Evolutionary conservation across 148 eudicot genomes (phyloP).

Genomic region (Selenicereus undatus): DNA sequence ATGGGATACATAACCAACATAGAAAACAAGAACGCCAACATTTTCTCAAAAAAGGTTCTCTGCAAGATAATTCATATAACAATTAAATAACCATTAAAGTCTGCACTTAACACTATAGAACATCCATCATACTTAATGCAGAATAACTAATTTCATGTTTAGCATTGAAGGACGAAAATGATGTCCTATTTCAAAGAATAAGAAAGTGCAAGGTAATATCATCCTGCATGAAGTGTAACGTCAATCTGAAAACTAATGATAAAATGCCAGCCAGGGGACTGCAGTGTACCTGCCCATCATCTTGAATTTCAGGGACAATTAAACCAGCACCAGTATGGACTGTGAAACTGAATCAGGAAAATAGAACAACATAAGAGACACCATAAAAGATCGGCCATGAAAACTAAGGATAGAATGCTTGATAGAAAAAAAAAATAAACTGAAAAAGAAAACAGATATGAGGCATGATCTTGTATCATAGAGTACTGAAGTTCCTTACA

Average conservation of each 20-base stretch:
- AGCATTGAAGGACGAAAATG: not conserved
- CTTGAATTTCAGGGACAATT: conserved; percentile 93
- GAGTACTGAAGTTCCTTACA: too few relatives aligned
- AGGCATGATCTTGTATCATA: too few relatives aligned
- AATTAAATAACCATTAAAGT: not conserved
- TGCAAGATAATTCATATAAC: not conserved
- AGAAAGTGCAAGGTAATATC: not conserved
- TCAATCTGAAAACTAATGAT: not conserved
- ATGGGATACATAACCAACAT: not conserved
- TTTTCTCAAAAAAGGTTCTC: not conserved
- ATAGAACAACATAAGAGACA: conserved; percentile 19
- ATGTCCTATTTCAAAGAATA: not conserved
- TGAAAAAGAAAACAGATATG: too few relatives aligned
- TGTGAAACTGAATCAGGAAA: conserved; percentile 57
- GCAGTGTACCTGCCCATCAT: conserved; percentile 65
- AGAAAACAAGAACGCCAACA: not conserved
- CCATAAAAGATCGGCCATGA: not conserved
- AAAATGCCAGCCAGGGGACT: conserved; percentile 2
- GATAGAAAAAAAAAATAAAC: not conserved
- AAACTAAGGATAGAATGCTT: not conserved
- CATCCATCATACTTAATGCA: not conserved
- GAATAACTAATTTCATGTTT: not conserved
- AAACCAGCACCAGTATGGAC: conserved; percentile 97
- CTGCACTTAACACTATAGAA: not conserved
- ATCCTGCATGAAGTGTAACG: not conserved